Conservation (phyloP, 2,329 filamentous ascomycete genomes). For the Ceratocystis huliohia region DNA sequence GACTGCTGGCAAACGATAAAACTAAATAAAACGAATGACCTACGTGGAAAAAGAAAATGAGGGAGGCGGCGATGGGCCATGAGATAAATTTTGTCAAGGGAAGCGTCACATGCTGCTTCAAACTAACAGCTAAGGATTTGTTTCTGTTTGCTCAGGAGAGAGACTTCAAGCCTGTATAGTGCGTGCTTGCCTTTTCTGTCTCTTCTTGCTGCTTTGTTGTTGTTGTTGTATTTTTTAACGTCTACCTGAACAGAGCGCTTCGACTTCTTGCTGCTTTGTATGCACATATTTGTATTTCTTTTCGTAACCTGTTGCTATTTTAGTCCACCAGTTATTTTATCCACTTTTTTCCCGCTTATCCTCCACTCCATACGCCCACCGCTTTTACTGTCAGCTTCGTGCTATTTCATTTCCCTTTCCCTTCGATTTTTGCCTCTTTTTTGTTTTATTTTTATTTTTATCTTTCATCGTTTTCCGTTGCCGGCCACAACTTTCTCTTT, state of each 20-base stretch:
- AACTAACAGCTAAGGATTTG: background rate
- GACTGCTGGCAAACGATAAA: background rate
- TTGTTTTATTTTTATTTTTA: background rate
- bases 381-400: background rate
- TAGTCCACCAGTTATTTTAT: too few species aligned
- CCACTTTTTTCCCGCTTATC: too few species aligned
- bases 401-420: background rate
- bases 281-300: too few species aligned
- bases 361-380: too few species aligned
- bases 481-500: background rate
- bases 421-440: background rate
- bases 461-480: background rate
- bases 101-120: background rate
- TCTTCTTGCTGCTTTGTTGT: too few species aligned
- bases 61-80: background rate
- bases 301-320: too few species aligned
- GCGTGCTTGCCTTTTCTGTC: background rate
- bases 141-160: constrained; percentile 3
- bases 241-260: too few species aligned
- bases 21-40: background rate
- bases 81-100: background rate
- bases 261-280: too few species aligned
- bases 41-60: background rate
- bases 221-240: too few species aligned
- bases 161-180: background rate